A percentile compares a stretch with the other conserved stretches of the same genome.
These are phyloP conservation scores for Sporothrix protearum DNA, from an alignment of 2,329 filamentous ascomycete species.

Conservation along the genomic window DNA sequence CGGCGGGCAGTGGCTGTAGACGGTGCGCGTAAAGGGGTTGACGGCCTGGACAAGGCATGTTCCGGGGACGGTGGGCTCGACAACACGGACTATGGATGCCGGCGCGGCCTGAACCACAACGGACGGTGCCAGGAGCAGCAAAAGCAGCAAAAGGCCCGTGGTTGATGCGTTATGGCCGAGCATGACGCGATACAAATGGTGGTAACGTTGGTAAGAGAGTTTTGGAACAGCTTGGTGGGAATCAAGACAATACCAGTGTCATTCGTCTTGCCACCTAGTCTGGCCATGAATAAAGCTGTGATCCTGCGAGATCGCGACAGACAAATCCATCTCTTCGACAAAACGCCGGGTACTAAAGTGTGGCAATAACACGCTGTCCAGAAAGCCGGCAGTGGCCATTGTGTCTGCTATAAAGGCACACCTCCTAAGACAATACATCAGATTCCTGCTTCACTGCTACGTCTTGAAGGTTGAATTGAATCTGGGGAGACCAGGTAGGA, in stretches of 20 bases:
- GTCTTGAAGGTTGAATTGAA: background rate
- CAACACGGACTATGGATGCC: background rate
- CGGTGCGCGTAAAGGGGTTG: slow-evolving; percentile 19
- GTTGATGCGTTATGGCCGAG: background rate
- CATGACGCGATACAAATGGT: background rate
- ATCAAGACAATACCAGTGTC: background rate
- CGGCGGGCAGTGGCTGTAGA: slow-evolving; percentile 19
- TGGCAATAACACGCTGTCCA: slow-evolving; percentile 27
- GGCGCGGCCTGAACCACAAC: background rate
- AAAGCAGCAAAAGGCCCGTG: background rate
- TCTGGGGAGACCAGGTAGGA: slow-evolving; percentile 4
- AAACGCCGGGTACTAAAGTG: background rate
- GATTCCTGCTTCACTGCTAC: background rate
- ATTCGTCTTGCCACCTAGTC: no score
- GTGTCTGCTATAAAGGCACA: background rate
- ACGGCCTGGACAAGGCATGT: background rate
- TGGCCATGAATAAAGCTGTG: background rate
- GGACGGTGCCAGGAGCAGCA: background rate
- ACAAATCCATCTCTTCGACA: background rate
- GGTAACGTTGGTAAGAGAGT: background rate
- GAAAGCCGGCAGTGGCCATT: background rate
- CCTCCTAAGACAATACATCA: slow-evolving; percentile 1
- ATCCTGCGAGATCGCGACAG: background rate
- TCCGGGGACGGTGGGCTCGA: slow-evolving; percentile 10
- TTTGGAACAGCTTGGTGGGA: background rate